Evolutionary conservation across 2,329 filamentous ascomycete species (phyloP), one percentile per base, ranked within the genome.

Genomic region (Aschersonia sp.): DNA sequence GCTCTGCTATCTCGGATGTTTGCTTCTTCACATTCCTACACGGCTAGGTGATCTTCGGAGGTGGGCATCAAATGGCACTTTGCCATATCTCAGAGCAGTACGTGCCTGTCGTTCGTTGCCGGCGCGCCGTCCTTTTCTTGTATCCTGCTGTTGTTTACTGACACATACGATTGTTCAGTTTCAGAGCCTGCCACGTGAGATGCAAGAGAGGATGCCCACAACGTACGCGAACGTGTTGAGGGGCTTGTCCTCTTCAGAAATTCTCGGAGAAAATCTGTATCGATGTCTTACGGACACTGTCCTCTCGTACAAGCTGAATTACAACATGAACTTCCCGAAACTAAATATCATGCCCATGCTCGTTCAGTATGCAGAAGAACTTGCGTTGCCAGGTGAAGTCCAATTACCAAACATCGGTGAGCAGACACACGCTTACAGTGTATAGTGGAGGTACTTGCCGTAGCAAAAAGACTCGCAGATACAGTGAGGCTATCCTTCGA

Each of bases 11-110:
- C 64, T 96, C 35, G 89, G 80, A 1, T 80, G 80, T 40, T 58
- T 92, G 44, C 69, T 95, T 30, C 70, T 95, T 55, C 79, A 84
- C 48, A 70, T 92, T 48, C 88, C 89, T 0, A 72, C 86, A n/a
- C 79, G 81, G 29, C 68, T 91, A 5, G 82, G 80, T 9, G 85
- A 94, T 53, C 64, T 97, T 9, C 73, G 73, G 47, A 68, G 70
- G 43, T 94, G 85, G 80, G 78, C 77, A 12, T 75, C 74, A 45
- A 69, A 69, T 49, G 81, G 82, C 44, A 76, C 84, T 48, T 72
- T 97, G 30, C 74, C 84, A 0, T 97, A 84, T 61, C 74, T 84
- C 44, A 72, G 78, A 54, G 83, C 84, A 28, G 79, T 81, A 62
- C 61, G 74, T 63, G 28, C 20, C n/a, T 35, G 2, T 6, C 7